phyloP scores from a whole-genome alignment of 2,329 filamentous ascomycete genomes.

The Ophiocordyceps camponoti-leonardi region DNA sequence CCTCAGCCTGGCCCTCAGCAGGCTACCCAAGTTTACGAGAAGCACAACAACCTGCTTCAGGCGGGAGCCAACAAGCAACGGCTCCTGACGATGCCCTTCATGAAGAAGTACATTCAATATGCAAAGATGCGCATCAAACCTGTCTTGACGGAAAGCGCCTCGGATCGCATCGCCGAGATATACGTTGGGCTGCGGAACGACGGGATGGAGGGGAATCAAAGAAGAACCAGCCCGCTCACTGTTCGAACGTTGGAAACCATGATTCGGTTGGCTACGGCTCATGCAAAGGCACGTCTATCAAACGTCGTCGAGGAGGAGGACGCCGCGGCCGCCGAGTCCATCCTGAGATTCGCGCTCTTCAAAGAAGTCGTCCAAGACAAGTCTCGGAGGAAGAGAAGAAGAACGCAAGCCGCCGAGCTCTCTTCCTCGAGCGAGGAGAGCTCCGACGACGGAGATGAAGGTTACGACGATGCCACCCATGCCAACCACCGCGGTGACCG shows the following conservation, averaged over 20 bases:
- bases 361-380: conserved; percentile 77
- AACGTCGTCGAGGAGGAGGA: conserved; percentile 67
- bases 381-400: conserved; percentile 69
- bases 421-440: conserved; percentile 42
- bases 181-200: conserved; percentile 92
- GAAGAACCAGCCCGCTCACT: conserved; percentile 93
- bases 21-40: conserved; percentile 83
- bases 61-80: conserved; percentile 66
- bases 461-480: conserved; percentile 39
- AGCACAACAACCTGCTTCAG: conserved; percentile 91
- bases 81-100: conserved; percentile 88
- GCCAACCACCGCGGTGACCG: conserved; percentile 28
- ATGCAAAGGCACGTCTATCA: conserved; percentile 91
- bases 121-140: conserved; percentile 86
- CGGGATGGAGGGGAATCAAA: conserved; percentile 84
- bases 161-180: conserved; percentile 76
- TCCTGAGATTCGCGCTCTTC: conserved; percentile 88
- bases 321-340: conserved; percentile 71
- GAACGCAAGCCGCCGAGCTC: conserved; percentile 40
- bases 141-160: conserved; percentile 74
- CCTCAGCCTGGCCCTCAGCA: conserved; percentile 55
- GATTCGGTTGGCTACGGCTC: conserved; percentile 92
- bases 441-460: conserved; percentile 36
- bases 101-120: conserved; percentile 99
- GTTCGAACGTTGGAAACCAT: conserved; percentile 94